Conservation (phyloP, 169 alveolate species). For the Plasmodium ovale region DNA sequence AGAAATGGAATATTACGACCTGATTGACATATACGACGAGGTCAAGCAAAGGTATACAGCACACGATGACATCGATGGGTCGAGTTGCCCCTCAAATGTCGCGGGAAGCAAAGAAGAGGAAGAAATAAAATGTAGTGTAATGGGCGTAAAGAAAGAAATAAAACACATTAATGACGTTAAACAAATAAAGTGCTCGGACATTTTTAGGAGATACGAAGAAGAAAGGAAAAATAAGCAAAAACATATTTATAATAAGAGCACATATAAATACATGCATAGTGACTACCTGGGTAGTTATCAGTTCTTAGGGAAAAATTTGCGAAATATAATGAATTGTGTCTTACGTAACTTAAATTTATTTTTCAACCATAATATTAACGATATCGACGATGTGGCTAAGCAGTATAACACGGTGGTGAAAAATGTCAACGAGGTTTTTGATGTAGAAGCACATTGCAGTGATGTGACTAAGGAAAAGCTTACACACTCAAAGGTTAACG, state of each 20-base stretch:
- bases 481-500: no score
- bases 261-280: conserved; percentile 48
- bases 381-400: conserved; percentile 3
- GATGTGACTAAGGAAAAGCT: no score
- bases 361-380: conserved; percentile 34
- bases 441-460: no score
- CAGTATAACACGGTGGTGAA: conserved; percentile 28
- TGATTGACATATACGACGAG: conserved; percentile 31
- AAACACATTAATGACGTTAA: background rate
- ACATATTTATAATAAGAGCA: conserved; percentile 23
- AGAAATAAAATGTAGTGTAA: no score
- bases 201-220: conserved; percentile 16
- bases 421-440: background rate
- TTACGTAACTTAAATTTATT: conserved; percentile 35
- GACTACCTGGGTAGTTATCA: conserved; percentile 7
- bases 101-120: background rate
- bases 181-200: conserved; percentile 5
- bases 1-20: conserved; percentile 38
- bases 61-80: background rate
- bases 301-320: conserved; percentile 18
- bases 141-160: background rate
- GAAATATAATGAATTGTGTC: conserved; percentile 25
- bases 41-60: background rate
- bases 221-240: conserved; percentile 29
- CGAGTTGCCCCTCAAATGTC: no score